A percentile compares a stretch with the other conserved stretches of the same genome.
Conservation (phyloP, 2,329 filamentous ascomycete genomes). For the Penicillium glabrum region DNA sequence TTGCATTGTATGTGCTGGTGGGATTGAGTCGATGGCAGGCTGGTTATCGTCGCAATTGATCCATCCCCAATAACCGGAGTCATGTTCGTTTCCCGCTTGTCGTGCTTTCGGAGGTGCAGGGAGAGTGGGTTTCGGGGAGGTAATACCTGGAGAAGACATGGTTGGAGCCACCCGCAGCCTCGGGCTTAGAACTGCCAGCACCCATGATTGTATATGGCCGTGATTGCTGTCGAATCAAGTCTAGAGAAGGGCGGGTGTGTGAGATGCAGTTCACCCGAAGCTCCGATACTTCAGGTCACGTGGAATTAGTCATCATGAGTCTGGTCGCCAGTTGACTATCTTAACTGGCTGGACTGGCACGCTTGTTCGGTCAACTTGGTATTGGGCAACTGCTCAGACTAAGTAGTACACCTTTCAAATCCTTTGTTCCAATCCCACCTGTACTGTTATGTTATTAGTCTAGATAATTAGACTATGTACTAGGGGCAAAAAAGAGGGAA, state of each 20-base stretch:
- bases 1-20: neutral
- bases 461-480: no score
- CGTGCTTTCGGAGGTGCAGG: slow-evolving; percentile 1
- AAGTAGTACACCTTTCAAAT: no score
- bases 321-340: neutral
- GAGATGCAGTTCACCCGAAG: slow-evolving; percentile 18
- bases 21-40: neutral
- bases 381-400: neutral
- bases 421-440: no score
- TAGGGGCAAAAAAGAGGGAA: no score
- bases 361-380: no score
- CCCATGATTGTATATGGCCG: slow-evolving; percentile 51
- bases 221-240: slow-evolving; percentile 13
- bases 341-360: no score
- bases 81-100: slow-evolving; percentile 10
- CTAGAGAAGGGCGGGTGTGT: slow-evolving; percentile 17
- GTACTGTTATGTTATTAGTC: no score
- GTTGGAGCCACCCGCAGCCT: slow-evolving; percentile 51
- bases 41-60: neutral
- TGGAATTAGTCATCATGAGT: slow-evolving; percentile 6
- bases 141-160: slow-evolving; percentile 62
- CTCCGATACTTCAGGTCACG: slow-evolving; percentile 24
- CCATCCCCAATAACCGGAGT: slow-evolving; percentile 2
- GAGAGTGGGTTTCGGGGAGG: neutral
- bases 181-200: slow-evolving; percentile 62